These are phyloP conservation scores for Neurospora terricola DNA, from an alignment of 495 filamentous ascomycete genomes.

Conservation along the genomic window DNA sequence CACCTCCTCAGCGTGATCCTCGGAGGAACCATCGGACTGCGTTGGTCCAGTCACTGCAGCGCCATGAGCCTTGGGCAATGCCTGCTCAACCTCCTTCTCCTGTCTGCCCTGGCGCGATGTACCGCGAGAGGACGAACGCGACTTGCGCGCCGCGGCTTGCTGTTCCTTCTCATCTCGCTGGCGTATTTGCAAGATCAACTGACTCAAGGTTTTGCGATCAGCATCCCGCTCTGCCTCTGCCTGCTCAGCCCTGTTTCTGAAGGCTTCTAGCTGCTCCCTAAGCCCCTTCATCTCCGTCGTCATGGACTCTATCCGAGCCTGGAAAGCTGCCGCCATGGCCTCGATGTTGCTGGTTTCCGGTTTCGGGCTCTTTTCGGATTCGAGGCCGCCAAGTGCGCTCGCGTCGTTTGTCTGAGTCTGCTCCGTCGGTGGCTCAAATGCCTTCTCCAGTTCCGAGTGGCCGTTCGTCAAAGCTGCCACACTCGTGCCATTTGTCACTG, in stretches of 20 bases:
- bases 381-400: neutral
- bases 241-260: slow-evolving; percentile 64
- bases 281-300: slow-evolving; percentile 74
- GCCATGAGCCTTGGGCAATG: slow-evolving; percentile 7
- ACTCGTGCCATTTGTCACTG: slow-evolving; percentile 26
- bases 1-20: slow-evolving; percentile 12
- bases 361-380: slow-evolving; percentile 18
- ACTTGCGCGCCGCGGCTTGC: slow-evolving; percentile 17
- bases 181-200: slow-evolving; percentile 80
- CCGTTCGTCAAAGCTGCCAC: slow-evolving; percentile 17
- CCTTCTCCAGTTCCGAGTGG: slow-evolving; percentile 25
- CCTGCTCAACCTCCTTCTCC: slow-evolving; percentile 2
- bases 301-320: slow-evolving; percentile 69
- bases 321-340: slow-evolving; percentile 43
- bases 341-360: slow-evolving; percentile 34
- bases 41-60: neutral
- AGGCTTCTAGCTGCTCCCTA: slow-evolving; percentile 67
- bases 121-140: slow-evolving; percentile 11
- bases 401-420: slow-evolving; percentile 18
- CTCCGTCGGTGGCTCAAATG: slow-evolving; percentile 31
- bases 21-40: slow-evolving; percentile 5
- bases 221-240: slow-evolving; percentile 65
- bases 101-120: slow-evolving; percentile 3
- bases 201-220: slow-evolving; percentile 62
- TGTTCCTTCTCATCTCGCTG: slow-evolving; percentile 47